Evolutionary conservation across 768 basidiomycete species (phyloP).

Genomic region (Dioszegia hungarica): DNA sequence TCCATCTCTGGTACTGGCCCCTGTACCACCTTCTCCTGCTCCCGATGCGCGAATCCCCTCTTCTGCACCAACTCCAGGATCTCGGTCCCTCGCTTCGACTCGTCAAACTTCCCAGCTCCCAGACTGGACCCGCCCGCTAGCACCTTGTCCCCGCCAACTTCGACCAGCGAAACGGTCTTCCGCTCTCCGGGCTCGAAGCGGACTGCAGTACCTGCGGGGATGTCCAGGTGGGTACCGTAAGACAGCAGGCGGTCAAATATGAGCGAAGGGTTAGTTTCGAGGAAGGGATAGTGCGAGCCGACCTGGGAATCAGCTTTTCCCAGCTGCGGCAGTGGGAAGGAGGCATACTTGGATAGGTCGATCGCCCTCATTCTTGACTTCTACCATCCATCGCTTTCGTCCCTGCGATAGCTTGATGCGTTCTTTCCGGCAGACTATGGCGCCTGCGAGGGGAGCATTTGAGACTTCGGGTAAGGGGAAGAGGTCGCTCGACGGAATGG

Average conservation of each 20-base stretch:
- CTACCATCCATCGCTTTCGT: constrained; percentile 62
- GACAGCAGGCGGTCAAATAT: constrained; percentile 75
- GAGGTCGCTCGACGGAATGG: constrained; percentile 60
- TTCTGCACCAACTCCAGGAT: constrained; percentile 53
- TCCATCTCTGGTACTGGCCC: constrained; percentile 54
- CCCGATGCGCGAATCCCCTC: constrained; percentile 63
- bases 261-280: constrained; percentile 77
- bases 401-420: constrained; percentile 72
- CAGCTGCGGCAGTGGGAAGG: not conserved
- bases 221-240: constrained; percentile 71
- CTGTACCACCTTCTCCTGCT: constrained; percentile 52
- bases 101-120: constrained; percentile 56
- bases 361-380: constrained; percentile 86
- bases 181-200: constrained; percentile 91
- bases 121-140: constrained; percentile 76
- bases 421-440: constrained; percentile 59
- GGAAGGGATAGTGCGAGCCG: constrained; percentile 91
- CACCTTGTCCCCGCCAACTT: constrained; percentile 65
- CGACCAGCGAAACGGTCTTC: constrained; percentile 75
- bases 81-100: constrained; percentile 13
- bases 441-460: constrained; percentile 64
- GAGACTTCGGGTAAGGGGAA: constrained; percentile 57
- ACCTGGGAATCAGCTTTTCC: constrained; percentile 55
- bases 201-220: constrained; percentile 89
- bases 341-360: constrained; percentile 75